These are phyloP conservation scores for Coccomyxa sp. DNA, from an alignment of 139 green algal genomes.

Conservation along the genomic window DNA sequence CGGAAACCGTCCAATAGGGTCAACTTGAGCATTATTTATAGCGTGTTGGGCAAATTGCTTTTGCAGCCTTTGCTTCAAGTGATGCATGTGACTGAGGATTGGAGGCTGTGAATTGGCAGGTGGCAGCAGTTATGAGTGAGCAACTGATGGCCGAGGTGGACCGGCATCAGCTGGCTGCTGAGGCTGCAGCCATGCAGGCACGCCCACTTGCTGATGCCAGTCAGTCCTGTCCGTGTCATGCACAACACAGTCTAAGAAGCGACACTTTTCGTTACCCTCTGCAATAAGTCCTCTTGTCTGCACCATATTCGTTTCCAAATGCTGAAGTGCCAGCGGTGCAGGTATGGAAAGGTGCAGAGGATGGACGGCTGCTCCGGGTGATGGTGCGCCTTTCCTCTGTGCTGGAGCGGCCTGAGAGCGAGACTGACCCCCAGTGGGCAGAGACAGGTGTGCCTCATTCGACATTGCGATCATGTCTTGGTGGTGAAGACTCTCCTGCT, in stretches of 20 bases:
- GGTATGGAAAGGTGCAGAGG: slow-evolving; percentile 80
- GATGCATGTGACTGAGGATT: too few relatives aligned
- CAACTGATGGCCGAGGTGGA: slow-evolving; percentile 73
- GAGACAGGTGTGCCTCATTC: slow-evolving; percentile 33
- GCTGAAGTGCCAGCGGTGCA: slow-evolving; percentile 54
- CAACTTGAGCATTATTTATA: too few relatives aligned
- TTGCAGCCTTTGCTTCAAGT: too few relatives aligned
- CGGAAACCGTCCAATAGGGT: too few relatives aligned
- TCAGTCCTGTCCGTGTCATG: not conserved
- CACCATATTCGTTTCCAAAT: not conserved
- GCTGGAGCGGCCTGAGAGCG: slow-evolving; percentile 60
- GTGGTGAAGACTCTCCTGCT: not conserved
- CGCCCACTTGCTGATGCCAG: slow-evolving; percentile 81
- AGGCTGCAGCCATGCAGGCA: slow-evolving; percentile 61
- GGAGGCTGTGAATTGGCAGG: slow-evolving; percentile 14
- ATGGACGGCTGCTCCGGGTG: slow-evolving; percentile 82
- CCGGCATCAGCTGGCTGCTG: slow-evolving; percentile 29
- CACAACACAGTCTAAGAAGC: too few relatives aligned
- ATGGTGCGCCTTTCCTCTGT: slow-evolving; percentile 75
- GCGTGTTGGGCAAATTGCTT: too few relatives aligned
- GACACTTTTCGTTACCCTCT: too few relatives aligned
- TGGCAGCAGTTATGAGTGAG: slow-evolving; percentile 64
- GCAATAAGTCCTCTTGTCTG: too few relatives aligned
- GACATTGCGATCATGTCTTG: not conserved
- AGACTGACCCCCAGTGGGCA: slow-evolving; percentile 53